These are phyloP conservation scores for Claviceps sp. DNA, from an alignment of 2,329 filamentous ascomycete genomes.

Conservation along the genomic window DNA sequence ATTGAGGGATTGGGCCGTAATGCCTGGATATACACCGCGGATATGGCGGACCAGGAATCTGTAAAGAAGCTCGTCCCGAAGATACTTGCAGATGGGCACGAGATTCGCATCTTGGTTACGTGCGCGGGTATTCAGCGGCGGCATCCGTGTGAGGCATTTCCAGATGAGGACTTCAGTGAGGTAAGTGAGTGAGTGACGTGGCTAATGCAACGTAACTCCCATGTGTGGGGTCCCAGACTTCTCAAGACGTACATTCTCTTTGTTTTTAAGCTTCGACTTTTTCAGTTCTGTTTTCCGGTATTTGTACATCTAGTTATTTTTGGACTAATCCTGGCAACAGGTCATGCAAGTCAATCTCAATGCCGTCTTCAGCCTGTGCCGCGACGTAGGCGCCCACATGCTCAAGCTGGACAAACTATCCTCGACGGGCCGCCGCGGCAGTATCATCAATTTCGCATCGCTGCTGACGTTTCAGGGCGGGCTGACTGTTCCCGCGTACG, in stretches of 20 bases:
- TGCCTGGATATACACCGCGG: constrained; percentile 53
- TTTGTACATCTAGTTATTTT: no score
- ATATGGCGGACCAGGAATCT: constrained; percentile 48
- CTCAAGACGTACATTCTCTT: background rate
- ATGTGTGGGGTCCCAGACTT: background rate
- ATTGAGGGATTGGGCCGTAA: constrained; percentile 54
- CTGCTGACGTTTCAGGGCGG: constrained; percentile 78
- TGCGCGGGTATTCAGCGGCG: constrained; percentile 77
- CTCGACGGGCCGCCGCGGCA: constrained; percentile 45
- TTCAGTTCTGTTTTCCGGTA: no score
- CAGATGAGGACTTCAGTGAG: constrained; percentile 62
- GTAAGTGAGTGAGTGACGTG: constrained; percentile 17
- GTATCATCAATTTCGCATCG: constrained; percentile 74
- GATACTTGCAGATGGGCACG: constrained; percentile 47
- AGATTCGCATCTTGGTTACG: constrained; percentile 69
- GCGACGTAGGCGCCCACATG: constrained; percentile 71
- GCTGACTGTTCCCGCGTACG: constrained; percentile 77
- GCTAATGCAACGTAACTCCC: no score
- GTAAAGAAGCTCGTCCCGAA: constrained; percentile 47
- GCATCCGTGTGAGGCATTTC: constrained; percentile 63
- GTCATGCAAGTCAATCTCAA: constrained; percentile 81
- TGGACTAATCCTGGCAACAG: constrained; percentile 14
- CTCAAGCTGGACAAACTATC: constrained; percentile 35
- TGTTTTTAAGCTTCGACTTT: background rate
- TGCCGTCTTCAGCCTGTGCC: constrained; percentile 64